phyloP scores from a whole-genome alignment of 2,329 filamentous ascomycete genomes.

The Dactylellina sp. region DNA sequence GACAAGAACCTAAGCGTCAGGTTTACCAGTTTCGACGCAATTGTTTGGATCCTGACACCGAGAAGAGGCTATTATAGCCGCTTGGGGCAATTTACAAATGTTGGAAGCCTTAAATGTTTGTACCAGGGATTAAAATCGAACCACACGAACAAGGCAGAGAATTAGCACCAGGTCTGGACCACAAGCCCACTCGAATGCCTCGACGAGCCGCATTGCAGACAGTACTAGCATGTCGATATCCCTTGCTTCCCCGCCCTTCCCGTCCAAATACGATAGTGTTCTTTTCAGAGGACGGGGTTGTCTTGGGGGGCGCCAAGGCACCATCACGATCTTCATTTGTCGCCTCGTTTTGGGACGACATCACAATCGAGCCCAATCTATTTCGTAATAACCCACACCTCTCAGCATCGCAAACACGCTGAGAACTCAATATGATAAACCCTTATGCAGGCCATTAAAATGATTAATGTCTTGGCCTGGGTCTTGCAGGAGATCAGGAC shows the following conservation, averaged over 20 bases:
- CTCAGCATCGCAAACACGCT: slow-evolving; percentile 20
- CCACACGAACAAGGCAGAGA: background rate
- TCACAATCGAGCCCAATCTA: slow-evolving; percentile 29
- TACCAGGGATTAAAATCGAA: background rate
- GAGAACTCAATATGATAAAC: slow-evolving; percentile 31
- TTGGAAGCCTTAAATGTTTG: background rate
- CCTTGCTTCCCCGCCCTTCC: slow-evolving; percentile 33
- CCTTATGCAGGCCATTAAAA: slow-evolving; percentile 8
- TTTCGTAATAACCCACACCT: slow-evolving; percentile 39
- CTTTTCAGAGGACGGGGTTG: too few relatives aligned
- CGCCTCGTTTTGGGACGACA: slow-evolving; percentile 25
- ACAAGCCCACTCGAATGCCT: background rate
- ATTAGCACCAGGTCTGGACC: slow-evolving; percentile 27
- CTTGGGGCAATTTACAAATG: slow-evolving; percentile 23
- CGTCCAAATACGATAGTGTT: background rate
- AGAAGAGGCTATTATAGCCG: background rate
- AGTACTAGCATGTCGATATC: background rate
- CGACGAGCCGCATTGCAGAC: background rate
- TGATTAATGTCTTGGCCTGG: background rate
- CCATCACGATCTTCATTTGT: slow-evolving; percentile 32
- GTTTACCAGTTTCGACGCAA: background rate
- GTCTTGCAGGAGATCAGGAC: slow-evolving; percentile 2
- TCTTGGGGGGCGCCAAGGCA: slow-evolving; percentile 28
- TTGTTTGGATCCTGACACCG: background rate
- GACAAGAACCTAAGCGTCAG: too few relatives aligned